A percentile compares a stretch with the other conserved stretches of the same genome.
These are phyloP conservation scores for Ilex asprella DNA, from an alignment of 257 asterid species.

Conservation along the genomic window DNA sequence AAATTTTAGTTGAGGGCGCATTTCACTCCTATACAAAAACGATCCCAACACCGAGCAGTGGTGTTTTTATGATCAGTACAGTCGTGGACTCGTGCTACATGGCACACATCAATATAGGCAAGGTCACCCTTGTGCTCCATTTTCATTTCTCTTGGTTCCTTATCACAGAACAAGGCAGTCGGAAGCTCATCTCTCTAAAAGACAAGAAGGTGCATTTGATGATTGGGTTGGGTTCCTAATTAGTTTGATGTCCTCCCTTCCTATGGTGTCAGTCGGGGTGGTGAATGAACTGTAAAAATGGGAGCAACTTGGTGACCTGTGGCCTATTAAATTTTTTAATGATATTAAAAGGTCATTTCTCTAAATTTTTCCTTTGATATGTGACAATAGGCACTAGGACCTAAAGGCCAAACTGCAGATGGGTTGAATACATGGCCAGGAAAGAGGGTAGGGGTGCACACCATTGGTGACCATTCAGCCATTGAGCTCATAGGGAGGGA, in stretches of 20 bases:
- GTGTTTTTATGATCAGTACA: too few species aligned
- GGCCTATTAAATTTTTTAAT: background rate
- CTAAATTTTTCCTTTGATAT: conserved; percentile 10
- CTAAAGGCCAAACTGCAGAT: conserved; percentile 67
- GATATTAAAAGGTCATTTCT: background rate
- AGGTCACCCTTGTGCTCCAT: background rate
- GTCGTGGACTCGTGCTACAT: background rate
- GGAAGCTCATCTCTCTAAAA: too few species aligned
- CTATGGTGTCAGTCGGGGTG: background rate
- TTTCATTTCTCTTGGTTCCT: background rate
- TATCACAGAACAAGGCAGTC: too few species aligned
- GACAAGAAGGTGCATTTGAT: background rate
- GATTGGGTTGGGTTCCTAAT: background rate
- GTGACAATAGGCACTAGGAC: conserved; percentile 66
- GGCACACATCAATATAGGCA: background rate
- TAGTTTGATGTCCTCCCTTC: background rate
- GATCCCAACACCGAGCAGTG: too few species aligned
- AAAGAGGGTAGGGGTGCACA: conserved; percentile 54
- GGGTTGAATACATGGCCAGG: conserved; percentile 53
- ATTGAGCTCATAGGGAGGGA: conserved; percentile 86
- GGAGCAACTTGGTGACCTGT: background rate
- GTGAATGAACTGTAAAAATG: background rate
- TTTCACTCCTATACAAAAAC: too few species aligned
- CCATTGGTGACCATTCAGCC: conserved; percentile 63
- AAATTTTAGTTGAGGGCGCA: too few species aligned